A percentile compares a stretch with the other conserved stretches of the same genome.
Evolutionary conservation across 176 grass and related monocot species (phyloP).

Genomic region (Eragrostis nindensis): DNA sequence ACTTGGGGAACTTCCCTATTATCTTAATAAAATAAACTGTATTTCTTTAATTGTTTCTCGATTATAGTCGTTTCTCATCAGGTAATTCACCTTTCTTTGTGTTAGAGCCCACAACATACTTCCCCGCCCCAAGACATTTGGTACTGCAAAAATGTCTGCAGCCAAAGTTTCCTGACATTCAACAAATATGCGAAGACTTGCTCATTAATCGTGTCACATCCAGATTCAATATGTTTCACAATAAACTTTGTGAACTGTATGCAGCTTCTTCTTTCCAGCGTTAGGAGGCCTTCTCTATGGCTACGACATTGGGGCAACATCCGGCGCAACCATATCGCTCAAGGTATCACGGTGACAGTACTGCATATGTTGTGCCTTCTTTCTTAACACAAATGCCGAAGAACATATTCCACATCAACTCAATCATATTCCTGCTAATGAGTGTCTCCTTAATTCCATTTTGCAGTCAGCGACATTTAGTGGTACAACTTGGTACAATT

Average conservation of each 20-base stretch:
- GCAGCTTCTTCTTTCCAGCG: slow-evolving; percentile 90
- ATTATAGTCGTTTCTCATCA: not conserved
- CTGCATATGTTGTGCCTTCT: not conserved
- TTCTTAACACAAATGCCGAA: not conserved
- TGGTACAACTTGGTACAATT: slow-evolving; percentile 76
- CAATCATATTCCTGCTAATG: not conserved
- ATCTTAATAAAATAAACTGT: no score
- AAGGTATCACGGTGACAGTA: slow-evolving; percentile 52
- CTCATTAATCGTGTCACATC: not conserved
- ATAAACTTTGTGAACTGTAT: slow-evolving; percentile 19
- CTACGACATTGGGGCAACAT: slow-evolving; percentile 95
- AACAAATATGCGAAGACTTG: not conserved
- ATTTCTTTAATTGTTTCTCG: not conserved
- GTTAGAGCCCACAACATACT: not conserved
- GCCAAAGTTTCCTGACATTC: not conserved
- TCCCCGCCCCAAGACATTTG: not conserved
- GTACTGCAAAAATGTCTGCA: not conserved
- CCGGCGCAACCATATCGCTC: slow-evolving; percentile 86
- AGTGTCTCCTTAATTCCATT: not conserved
- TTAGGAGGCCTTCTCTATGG: slow-evolving; percentile 93
- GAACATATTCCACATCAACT: not conserved
- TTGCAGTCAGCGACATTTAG: slow-evolving; percentile 78
- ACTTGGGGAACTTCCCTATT: no score
- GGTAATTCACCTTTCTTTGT: not conserved
- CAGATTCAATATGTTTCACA: not conserved